These are phyloP conservation scores for Alternaria metachromatica DNA, from an alignment of 2,329 filamentous ascomycete species.

Conservation along the genomic window DNA sequence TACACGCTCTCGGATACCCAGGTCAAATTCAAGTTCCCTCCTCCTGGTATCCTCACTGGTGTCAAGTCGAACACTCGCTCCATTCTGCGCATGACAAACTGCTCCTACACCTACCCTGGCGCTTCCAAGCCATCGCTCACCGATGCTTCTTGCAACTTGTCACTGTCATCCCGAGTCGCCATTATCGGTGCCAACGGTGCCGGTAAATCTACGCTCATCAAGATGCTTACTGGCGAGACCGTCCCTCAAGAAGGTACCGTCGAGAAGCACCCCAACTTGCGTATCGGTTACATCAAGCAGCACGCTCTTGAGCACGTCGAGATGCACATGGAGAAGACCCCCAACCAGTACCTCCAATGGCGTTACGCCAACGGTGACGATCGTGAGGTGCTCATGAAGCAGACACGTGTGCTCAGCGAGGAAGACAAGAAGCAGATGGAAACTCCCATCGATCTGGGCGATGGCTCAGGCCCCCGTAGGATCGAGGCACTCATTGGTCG, in stretches of 20 bases:
- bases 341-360: conserved; percentile 99
- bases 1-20: conserved; percentile 90
- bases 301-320: conserved; percentile 98
- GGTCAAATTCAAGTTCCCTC: conserved; percentile 97
- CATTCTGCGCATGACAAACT: conserved; percentile 93
- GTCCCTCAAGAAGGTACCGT: conserved; percentile 85
- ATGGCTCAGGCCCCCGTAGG: conserved; percentile 78
- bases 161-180: conserved; percentile 88
- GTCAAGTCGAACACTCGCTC: conserved; percentile 94
- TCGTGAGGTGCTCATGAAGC: conserved; percentile 96
- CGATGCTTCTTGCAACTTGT: conserved; percentile 87
- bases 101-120: conserved; percentile 92
- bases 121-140: conserved; percentile 83
- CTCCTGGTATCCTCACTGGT: conserved; percentile 90
- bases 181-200: conserved; percentile 98
- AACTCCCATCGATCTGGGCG: conserved; percentile 81
- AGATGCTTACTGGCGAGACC: conserved; percentile 90
- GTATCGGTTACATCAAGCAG: conserved; percentile 99
- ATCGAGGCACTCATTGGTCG: conserved; percentile 92
- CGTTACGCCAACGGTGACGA: conserved; percentile 97
- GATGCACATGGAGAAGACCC: conserved; percentile 99
- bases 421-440: conserved; percentile 91
- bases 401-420: conserved; percentile 86
- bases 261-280: conserved; percentile 97
- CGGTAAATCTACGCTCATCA: conserved; percentile 97